Base-by-base conservation (phyloP, 352 stramenopile species). In the Phytophthora uliginosa region DNA sequence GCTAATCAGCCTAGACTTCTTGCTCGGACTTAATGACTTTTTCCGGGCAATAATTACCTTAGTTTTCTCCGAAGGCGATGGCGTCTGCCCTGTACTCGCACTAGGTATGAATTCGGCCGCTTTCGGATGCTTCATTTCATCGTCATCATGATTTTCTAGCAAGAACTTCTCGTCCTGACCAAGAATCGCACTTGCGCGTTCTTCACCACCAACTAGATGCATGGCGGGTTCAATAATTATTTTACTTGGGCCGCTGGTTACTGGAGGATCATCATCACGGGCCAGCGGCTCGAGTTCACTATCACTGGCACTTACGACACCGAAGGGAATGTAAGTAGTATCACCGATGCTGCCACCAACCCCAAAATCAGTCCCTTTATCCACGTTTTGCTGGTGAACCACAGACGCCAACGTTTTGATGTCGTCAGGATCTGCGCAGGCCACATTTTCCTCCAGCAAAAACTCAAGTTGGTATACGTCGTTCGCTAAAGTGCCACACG, bases 11-110 rank as follows among this genome's bases (percentile, higher is more conserved):
- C 18, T 7, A 17, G 38, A n/a, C 31, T 60, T 71, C 7, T 71
- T 74, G 7, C 28, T 40, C 38, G 59, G 56, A 28, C 26, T 71
- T 31, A 67, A 2, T n/a, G 71, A 74, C 28, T 60, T 74, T 55
- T 59, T 78, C 20, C 66, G 60, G 18, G 31, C 33, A 54, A 42
- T 7, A 54, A 42, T 7, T n/a, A 6, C n/a, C 47, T 18, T 53
- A 18, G 45, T 18, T 13, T 52, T 22, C 8, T 52, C 45, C 45
- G n/a, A 48, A 48, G 40, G 7, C 17, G 40, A 20, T 50, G 42
- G 6, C 1, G 17, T 50, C 24, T 53, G 17, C 7, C 10, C 47
- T 28, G 38, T 7, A 17, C 38, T 45, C 13, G 38, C 10, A 45
- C 18, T 45, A n/a, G 38, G 13, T 45, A 18, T 50, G 42, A 50